These are phyloP conservation scores for Starmera caribaea DNA, from an alignment of 805 yeast species.

Conservation along the genomic window DNA sequence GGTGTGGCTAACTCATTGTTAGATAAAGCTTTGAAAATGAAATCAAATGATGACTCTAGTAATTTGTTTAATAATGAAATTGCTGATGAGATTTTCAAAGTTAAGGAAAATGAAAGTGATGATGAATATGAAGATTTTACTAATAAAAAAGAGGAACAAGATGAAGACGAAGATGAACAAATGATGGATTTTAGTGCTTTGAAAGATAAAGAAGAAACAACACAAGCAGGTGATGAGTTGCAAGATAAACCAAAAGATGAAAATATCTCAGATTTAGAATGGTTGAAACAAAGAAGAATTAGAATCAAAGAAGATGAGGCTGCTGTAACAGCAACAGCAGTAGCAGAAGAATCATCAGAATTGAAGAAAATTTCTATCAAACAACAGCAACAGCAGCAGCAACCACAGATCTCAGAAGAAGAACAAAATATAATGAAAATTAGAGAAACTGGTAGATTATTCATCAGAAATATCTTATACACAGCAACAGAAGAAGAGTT, in stretches of 20 bases:
- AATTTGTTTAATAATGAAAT: slow-evolving; percentile 12
- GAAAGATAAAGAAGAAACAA: slow-evolving; percentile 17
- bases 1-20: slow-evolving; percentile 26
- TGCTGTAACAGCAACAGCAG: slow-evolving; percentile 4
- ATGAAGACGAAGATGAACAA: slow-evolving; percentile 33
- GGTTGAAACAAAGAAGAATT: slow-evolving; percentile 71
- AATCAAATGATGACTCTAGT: slow-evolving; percentile 13
- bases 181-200: slow-evolving; percentile 34
- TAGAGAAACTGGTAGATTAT: slow-evolving; percentile 66
- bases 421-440: slow-evolving; percentile 43
- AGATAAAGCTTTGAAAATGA: slow-evolving; percentile 30
- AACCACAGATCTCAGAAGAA: slow-evolving; percentile 24
- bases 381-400: slow-evolving; percentile 4
- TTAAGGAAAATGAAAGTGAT: slow-evolving; percentile 30
- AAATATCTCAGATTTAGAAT: slow-evolving; percentile 66
- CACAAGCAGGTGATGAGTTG: too few relatives aligned
- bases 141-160: slow-evolving; percentile 19
- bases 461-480: slow-evolving; percentile 78
- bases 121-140: slow-evolving; percentile 32
- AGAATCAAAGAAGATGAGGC: slow-evolving; percentile 48
- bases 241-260: slow-evolving; percentile 35
- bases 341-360: slow-evolving; percentile 6
- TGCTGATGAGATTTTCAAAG: slow-evolving; percentile 17
- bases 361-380: slow-evolving; percentile 4
- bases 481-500: slow-evolving; percentile 76